Percentiles rank a stretch among this genome's conserved stretches.
Evolutionary conservation across 2,329 filamentous ascomycete species (phyloP).

Genomic region (Neofusicoccum cordaticola): DNA sequence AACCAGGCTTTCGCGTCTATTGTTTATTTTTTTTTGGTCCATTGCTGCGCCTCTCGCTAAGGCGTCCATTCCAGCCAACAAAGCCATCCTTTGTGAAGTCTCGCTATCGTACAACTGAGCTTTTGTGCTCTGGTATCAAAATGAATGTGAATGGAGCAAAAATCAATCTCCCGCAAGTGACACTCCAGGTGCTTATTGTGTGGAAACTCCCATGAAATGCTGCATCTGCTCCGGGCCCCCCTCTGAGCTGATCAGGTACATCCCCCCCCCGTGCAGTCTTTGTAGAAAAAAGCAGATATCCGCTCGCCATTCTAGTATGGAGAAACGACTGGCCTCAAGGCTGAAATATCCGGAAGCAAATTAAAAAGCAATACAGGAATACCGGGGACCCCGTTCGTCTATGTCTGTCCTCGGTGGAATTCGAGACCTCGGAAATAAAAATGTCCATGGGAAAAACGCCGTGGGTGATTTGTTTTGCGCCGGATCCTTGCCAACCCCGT

Average conservation of each 20-base stretch:
- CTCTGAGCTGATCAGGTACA: constrained; percentile 1
- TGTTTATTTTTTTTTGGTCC: constrained; percentile 4
- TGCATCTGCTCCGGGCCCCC: constrained; percentile 7
- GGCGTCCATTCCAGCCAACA: not conserved
- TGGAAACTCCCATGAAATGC: constrained; percentile 15
- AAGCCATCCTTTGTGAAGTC: not conserved
- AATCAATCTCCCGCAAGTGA: not conserved
- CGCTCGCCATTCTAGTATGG: constrained; percentile 9
- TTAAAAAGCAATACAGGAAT: constrained; percentile 5
- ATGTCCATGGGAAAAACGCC: constrained; percentile 2
- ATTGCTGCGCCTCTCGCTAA: constrained; percentile 7
- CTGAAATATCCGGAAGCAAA: not conserved
- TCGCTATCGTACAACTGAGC: constrained; percentile 12
- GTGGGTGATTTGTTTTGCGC: constrained; percentile 5
- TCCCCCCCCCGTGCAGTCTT: not conserved
- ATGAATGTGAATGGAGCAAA: constrained; percentile 14
- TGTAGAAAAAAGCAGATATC: constrained; percentile 6
- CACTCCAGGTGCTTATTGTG: constrained; percentile 8
- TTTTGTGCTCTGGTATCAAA: constrained; percentile 14
- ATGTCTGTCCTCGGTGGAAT: constrained; percentile 6
- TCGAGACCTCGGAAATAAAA: not conserved
- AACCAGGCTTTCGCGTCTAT: not conserved
- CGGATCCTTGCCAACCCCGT: constrained; percentile 6
- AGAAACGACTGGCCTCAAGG: constrained; percentile 1
- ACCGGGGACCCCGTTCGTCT: not conserved